Conservation (phyloP, 2,329 filamentous ascomycete species). For the Fusarium humuli region DNA sequence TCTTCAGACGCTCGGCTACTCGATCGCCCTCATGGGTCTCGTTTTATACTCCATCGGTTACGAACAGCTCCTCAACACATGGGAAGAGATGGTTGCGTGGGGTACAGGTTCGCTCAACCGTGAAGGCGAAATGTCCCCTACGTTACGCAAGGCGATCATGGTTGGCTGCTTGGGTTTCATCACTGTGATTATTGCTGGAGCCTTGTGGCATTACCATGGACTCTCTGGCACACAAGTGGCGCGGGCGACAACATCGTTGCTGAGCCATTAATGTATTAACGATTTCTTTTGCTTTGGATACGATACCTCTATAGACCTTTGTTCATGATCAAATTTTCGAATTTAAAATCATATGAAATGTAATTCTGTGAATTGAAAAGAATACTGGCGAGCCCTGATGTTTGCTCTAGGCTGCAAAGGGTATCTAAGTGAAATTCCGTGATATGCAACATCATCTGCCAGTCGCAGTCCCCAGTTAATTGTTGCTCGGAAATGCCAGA, state of each 20-base stretch:
- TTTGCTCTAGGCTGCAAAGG: constrained; percentile 6
- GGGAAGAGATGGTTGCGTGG: constrained; percentile 42
- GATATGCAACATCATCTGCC: neutral
- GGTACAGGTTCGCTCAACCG: constrained; percentile 37
- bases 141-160: constrained; percentile 39
- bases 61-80: constrained; percentile 49
- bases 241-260: constrained; percentile 38
- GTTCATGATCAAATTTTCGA: constrained; percentile 35
- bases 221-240: constrained; percentile 31
- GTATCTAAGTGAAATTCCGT: constrained; percentile 35
- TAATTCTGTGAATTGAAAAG: neutral
- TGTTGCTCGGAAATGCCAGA: neutral
- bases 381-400: neutral
- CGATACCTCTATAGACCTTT: constrained; percentile 36
- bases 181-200: constrained; percentile 45
- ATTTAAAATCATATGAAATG: neutral
- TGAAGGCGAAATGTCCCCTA: constrained; percentile 37
- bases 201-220: constrained; percentile 43
- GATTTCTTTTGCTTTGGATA: constrained; percentile 16
- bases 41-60: constrained; percentile 61
- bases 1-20: constrained; percentile 82
- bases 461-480: neutral
- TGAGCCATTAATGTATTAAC: constrained; percentile 35
- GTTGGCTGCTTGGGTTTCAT: constrained; percentile 44
- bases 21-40: constrained; percentile 70